These are phyloP conservation scores for Eutrema heterophyllum DNA, from an alignment of 345 rosid species.

Conservation along the genomic window DNA sequence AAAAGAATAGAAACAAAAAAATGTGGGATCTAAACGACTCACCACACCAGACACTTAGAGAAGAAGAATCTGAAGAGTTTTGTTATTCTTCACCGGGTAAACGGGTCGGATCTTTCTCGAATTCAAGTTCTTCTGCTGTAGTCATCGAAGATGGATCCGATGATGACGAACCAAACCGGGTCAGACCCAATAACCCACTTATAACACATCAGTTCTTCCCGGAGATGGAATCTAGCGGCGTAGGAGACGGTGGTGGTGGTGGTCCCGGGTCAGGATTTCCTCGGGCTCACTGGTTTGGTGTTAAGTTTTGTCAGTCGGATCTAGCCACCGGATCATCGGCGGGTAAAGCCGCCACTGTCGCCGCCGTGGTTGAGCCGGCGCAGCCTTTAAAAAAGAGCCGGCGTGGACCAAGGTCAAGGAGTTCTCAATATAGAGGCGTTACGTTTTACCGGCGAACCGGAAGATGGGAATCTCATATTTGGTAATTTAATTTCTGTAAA, in stretches of 20 bases:
- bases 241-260: slow-evolving; percentile 9
- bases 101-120: slow-evolving; percentile 76
- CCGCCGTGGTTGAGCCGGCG: slow-evolving; percentile 38
- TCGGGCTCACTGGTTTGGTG: slow-evolving; percentile 87
- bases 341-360: slow-evolving; percentile 27
- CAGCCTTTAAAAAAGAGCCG: slow-evolving; percentile 92
- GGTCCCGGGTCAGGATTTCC: slow-evolving; percentile 50
- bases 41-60: slow-evolving; percentile 40
- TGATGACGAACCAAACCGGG: slow-evolving; percentile 47
- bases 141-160: slow-evolving; percentile 75
- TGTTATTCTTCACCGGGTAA: slow-evolving; percentile 76
- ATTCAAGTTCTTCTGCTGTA: slow-evolving; percentile 77
- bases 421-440: slow-evolving; percentile 97
- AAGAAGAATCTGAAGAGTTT: slow-evolving; percentile 48
- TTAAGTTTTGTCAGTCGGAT: slow-evolving; percentile 58
- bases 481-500: slow-evolving; percentile 36
- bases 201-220: slow-evolving; percentile 94
- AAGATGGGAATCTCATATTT: slow-evolving; percentile 99
- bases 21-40: slow-evolving; percentile 38
- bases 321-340: slow-evolving; percentile 24
- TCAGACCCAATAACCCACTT: slow-evolving; percentile 38
- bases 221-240: slow-evolving; percentile 29
- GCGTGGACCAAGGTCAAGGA: slow-evolving; percentile 92
- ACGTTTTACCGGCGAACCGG: slow-evolving; percentile 98
- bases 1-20: slow-evolving; percentile 24